Percentiles rank a stretch among this genome's conserved stretches.
phyloP scores from a whole-genome alignment of 148 eudicot species.

The Spergularia bocconei region DNA sequence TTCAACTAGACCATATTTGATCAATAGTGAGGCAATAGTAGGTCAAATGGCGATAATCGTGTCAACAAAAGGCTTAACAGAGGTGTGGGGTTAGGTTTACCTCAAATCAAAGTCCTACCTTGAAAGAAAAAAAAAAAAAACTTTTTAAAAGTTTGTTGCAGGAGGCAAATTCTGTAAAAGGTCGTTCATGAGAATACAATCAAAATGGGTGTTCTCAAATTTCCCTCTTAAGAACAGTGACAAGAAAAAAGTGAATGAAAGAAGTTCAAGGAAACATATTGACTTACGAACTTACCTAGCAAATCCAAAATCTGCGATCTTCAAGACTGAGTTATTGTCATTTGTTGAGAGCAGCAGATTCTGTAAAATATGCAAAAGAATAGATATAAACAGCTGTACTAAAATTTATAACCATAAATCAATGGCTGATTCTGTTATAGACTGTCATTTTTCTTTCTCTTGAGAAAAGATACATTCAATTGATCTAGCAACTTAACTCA shows the following conservation, averaged over 20 bases:
- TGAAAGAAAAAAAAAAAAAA: not conserved
- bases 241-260: not conserved
- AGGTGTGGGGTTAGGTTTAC: not conserved
- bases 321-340: constrained; percentile 59
- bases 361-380: constrained; percentile 43
- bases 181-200: not conserved
- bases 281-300: constrained; percentile 59
- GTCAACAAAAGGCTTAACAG: not conserved
- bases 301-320: constrained; percentile 98
- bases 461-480: not conserved
- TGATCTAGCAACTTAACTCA: not conserved
- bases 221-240: not conserved
- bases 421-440: not conserved
- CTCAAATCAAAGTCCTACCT: not conserved
- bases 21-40: not conserved
- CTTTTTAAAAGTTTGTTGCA: not conserved
- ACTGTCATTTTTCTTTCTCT: not conserved
- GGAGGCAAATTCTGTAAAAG: not conserved
- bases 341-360: constrained; percentile 74
- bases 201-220: not conserved
- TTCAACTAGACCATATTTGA: not conserved
- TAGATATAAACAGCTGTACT: not conserved
- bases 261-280: not conserved
- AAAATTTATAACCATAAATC: not conserved
- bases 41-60: not conserved